A percentile compares a stretch with the other conserved stretches of the same genome.
These are phyloP conservation scores for Botryobasidium botryosum DNA, from an alignment of 768 basidiomycete species.

Conservation along the genomic window DNA sequence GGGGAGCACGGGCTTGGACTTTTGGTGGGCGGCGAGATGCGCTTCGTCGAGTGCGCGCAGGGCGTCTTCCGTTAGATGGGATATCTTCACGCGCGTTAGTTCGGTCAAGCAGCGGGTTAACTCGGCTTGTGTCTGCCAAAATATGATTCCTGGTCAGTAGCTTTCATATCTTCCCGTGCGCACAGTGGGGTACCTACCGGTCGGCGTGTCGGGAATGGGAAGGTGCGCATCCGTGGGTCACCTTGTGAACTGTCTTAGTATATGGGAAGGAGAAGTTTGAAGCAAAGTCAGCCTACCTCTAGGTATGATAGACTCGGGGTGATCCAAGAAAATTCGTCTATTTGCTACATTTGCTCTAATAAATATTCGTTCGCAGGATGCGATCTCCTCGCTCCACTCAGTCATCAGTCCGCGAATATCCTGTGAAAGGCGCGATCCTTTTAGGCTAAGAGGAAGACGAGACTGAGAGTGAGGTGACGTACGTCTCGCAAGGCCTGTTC, in stretches of 20 bases:
- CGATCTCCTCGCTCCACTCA: slow-evolving; percentile 80
- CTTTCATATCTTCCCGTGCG: too few relatives aligned
- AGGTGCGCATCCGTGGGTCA: slow-evolving; percentile 70
- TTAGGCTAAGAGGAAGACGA: neutral
- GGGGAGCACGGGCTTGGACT: slow-evolving; percentile 26
- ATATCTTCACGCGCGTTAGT: slow-evolving; percentile 66
- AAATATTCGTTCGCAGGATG: slow-evolving; percentile 78
- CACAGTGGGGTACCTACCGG: slow-evolving; percentile 58
- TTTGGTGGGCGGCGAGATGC: slow-evolving; percentile 76
- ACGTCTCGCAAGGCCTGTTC: slow-evolving; percentile 86
- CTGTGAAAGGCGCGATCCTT: slow-evolving; percentile 22
- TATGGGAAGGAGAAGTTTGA: neutral
- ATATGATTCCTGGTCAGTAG: neutral
- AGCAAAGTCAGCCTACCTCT: slow-evolving; percentile 29
- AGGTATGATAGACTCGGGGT: slow-evolving; percentile 56
- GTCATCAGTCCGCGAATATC: slow-evolving; percentile 72
- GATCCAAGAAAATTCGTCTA: slow-evolving; percentile 76
- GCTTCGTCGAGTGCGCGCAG: slow-evolving; percentile 77
- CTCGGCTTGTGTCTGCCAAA: slow-evolving; percentile 69
- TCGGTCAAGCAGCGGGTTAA: slow-evolving; percentile 73
- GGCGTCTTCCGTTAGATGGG: slow-evolving; percentile 72
- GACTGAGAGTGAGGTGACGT: slow-evolving; percentile 15
- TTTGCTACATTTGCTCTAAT: slow-evolving; percentile 81
- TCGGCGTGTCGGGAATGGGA: slow-evolving; percentile 90
- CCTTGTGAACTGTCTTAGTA: slow-evolving; percentile 15